Percentiles rank a stretch among this genome's conserved stretches.
Evolutionary conservation across 106 monocot genomes (phyloP).

Genomic region (Iris macrosiphon): DNA sequence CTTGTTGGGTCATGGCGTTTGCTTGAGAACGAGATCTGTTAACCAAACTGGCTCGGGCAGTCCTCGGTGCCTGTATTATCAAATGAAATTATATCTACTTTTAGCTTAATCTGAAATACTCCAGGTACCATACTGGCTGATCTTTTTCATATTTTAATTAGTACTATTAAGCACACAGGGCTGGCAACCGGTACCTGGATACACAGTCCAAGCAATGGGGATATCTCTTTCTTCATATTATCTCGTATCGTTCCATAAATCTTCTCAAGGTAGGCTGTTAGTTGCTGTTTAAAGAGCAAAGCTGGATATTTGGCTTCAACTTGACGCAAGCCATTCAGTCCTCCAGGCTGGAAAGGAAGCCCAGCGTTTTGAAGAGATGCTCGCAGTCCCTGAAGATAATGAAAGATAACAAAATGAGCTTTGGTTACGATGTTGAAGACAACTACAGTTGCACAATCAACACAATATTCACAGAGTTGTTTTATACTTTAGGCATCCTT

Average conservation of each 20-base stretch:
- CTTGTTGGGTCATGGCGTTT: slow-evolving; percentile 54
- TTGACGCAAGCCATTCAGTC: slow-evolving; percentile 51
- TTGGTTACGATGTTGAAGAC: neutral
- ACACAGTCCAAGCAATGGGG: slow-evolving; percentile 69
- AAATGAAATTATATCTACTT: neutral
- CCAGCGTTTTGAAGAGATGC: slow-evolving; percentile 56
- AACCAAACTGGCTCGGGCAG: slow-evolving; percentile 52
- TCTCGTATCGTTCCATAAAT: slow-evolving; percentile 84
- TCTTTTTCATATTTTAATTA: too few species aligned
- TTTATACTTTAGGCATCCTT: slow-evolving; percentile 64
- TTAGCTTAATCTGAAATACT: neutral
- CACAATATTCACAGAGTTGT: neutral
- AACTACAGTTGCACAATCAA: neutral
- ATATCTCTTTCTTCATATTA: slow-evolving; percentile 87
- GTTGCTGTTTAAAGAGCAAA: slow-evolving; percentile 81
- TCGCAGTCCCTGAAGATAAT: slow-evolving; percentile 35
- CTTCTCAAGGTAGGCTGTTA: slow-evolving; percentile 79
- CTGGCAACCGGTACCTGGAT: slow-evolving; percentile 56
- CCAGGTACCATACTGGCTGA: too few species aligned
- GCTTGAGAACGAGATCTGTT: slow-evolving; percentile 63
- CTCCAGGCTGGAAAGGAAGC: slow-evolving; percentile 38
- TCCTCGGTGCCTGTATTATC: slow-evolving; percentile 62
- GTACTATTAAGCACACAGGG: neutral
- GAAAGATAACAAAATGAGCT: neutral
- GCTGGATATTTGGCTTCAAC: slow-evolving; percentile 89